phyloP scores from a whole-genome alignment of 805 yeast species.

The Metschnikowia rubicola region DNA sequence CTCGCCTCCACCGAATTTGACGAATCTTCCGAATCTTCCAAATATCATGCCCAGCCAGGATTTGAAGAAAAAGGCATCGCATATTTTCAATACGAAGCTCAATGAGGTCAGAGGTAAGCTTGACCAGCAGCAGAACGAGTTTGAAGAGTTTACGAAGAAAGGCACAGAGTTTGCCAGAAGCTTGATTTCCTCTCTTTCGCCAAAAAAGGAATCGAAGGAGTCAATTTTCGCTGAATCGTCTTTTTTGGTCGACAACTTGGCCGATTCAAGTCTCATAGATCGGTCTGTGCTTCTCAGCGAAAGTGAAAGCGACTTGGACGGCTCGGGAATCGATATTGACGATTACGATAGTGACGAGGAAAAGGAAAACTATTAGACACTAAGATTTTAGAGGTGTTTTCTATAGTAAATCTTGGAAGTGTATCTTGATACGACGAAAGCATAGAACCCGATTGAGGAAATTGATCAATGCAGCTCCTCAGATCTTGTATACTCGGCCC shows the following conservation, averaged over 20 bases:
- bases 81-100: slow-evolving; percentile 17
- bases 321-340: slow-evolving; percentile 18
- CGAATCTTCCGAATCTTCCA: no score
- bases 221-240: slow-evolving; percentile 23
- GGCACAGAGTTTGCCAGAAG: slow-evolving; percentile 27
- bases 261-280: slow-evolving; percentile 5
- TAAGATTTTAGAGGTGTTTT: background rate
- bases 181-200: slow-evolving; percentile 24
- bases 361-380: background rate
- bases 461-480: no score
- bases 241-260: slow-evolving; percentile 24
- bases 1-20: background rate
- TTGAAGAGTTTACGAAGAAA: slow-evolving; percentile 24
- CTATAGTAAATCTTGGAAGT: no score
- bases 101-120: slow-evolving; percentile 18
- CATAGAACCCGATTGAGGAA: no score
- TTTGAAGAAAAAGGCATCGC: slow-evolving; percentile 21
- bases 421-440: no score
- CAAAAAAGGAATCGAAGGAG: slow-evolving; percentile 17
- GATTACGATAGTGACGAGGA: slow-evolving; percentile 26
- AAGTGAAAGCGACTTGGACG: slow-evolving; percentile 5
- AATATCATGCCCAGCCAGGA: slow-evolving; percentile 4
- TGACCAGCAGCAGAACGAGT: slow-evolving; percentile 21
- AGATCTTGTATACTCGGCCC: no score
- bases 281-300: slow-evolving; percentile 16